phyloP scores from a whole-genome alignment of 78 protist genomes.

The Monocercomonoides exilis region DNA sequence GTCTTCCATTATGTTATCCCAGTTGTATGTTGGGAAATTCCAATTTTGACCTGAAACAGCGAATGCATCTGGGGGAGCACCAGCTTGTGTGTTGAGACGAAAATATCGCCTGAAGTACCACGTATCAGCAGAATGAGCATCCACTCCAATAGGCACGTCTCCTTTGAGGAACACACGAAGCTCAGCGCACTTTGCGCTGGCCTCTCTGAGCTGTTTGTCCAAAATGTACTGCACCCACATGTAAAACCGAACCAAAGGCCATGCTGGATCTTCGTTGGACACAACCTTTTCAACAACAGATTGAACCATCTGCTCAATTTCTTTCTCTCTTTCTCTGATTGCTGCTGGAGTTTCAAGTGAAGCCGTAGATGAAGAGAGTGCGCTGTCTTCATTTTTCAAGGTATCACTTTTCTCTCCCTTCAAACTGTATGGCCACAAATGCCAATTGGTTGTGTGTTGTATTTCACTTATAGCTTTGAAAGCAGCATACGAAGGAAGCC shows the following conservation, averaged over 20 bases:
- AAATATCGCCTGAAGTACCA: constrained; percentile 53
- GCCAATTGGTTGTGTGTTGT: constrained; percentile 39
- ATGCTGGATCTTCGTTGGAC: constrained; percentile 21
- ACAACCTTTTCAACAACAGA: background rate
- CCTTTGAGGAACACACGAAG: constrained; percentile 60
- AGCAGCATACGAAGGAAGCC: constrained; percentile 62
- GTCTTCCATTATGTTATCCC: constrained; percentile 64
- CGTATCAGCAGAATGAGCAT: constrained; percentile 51
- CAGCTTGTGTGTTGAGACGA: constrained; percentile 48
- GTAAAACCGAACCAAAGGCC: constrained; percentile 39
- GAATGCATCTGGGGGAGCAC: constrained; percentile 81
- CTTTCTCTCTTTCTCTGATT: constrained; percentile 5
- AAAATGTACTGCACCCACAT: constrained; percentile 60
- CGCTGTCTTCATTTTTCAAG: too few species aligned
- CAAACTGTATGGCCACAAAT: constrained; percentile 45
- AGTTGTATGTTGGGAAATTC: constrained; percentile 87
- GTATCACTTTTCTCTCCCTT: too few species aligned
- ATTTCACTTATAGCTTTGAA: constrained; percentile 46
- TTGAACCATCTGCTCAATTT: background rate
- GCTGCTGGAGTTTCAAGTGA: too few species aligned
- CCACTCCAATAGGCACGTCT: constrained; percentile 81
- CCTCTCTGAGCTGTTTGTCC: constrained; percentile 55
- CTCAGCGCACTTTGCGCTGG: constrained; percentile 21
- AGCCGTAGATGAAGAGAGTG: too few species aligned
- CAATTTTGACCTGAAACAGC: constrained; percentile 70